Conservation (phyloP, 192 early-diverging fungal genomes). For the Umbelopsis isabellina region DNA sequence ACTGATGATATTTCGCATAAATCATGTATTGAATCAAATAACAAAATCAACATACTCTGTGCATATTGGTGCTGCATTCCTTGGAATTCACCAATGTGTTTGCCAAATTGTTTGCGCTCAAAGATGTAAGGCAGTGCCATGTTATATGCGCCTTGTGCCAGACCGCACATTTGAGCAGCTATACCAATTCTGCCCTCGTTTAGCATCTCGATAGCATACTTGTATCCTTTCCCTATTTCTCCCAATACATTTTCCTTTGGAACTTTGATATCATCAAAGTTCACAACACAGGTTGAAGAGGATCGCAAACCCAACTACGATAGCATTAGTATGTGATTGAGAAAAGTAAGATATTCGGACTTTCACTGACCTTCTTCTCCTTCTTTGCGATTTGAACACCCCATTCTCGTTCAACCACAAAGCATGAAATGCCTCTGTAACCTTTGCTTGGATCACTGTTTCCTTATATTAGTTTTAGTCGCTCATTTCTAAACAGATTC, state of each 20-base stretch:
- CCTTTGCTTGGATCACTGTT: conserved; percentile 86
- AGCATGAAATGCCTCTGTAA: conserved; percentile 98
- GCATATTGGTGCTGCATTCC: conserved; percentile 65
- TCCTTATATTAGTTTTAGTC: background rate
- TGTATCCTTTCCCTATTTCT: conserved; percentile 94
- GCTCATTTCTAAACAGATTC: background rate
- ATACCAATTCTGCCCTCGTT: conserved; percentile 98
- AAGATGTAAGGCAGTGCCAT: conserved; percentile 84
- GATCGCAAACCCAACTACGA: conserved; percentile 84
- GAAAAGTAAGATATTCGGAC: background rate
- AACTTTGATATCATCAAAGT: conserved; percentile 86
- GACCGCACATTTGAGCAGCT: conserved; percentile 95
- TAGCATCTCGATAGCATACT: conserved; percentile 94
- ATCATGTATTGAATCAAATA: no score
- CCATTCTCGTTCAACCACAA: conserved; percentile 91
- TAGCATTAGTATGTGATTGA: background rate
- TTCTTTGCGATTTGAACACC: conserved; percentile 94
- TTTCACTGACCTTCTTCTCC: conserved; percentile 77
- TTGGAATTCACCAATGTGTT: conserved; percentile 82
- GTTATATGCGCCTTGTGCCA: conserved; percentile 93
- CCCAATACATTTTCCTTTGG: conserved; percentile 91
- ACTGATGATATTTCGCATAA: background rate
- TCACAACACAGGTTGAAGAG: conserved; percentile 91
- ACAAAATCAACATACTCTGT: conserved; percentile 34
- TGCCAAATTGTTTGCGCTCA: conserved; percentile 93